Base-by-base conservation (phyloP, 768 basidiomycete species). In the Lactarius tabidus region DNA sequence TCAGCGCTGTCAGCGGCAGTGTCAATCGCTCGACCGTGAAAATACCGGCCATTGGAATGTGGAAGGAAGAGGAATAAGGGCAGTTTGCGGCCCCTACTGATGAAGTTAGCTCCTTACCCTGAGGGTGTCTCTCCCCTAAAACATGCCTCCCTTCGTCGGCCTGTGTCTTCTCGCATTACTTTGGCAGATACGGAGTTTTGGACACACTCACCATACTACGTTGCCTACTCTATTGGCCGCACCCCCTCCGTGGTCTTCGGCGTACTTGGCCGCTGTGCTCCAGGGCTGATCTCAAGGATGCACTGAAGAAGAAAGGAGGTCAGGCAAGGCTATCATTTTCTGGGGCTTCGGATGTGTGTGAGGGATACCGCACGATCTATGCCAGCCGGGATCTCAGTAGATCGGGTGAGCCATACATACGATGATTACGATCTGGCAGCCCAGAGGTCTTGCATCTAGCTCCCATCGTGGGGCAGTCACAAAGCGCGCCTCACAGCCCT, bases 91-190 rank as follows among this genome's bases (percentile, higher is more conserved):
- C 14, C 23, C 17, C n/a, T n/a, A n/a, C n/a, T n/a, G n/a, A n/a
- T 23, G 23, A 48, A 12, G 6, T 48, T 26, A 14, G 15, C n/a
- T n/a, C n/a, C 14, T 17, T 39, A 7, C 20, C 8, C 1, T 20
- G 28, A n/a, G n/a, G n/a, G n/a, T n/a, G n/a, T 6, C 15, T 18
- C 56, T 38, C 45, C 2, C 10, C 31, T 12, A 18, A 15, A 29
- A 53, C 33, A 66, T 66, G 65, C 18, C 15, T 36, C n/a, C 56
- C 51, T 48, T 38, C 23, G 9, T 18, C 12, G 6, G 33, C n/a
- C n/a, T n/a, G n/a, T n/a, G n/a, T 33, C 41, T 58, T 18, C 31
- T 39, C 23, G 31, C 39, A 23, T 12, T 66, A 20, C n/a, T 62
- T 51, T 31, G 15, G 31, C 3, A 5, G 15, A 26, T 58, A 26